phyloP scores from a whole-genome alignment of 139 green algal genomes.

The Raphidocelis subcapitata region DNA sequence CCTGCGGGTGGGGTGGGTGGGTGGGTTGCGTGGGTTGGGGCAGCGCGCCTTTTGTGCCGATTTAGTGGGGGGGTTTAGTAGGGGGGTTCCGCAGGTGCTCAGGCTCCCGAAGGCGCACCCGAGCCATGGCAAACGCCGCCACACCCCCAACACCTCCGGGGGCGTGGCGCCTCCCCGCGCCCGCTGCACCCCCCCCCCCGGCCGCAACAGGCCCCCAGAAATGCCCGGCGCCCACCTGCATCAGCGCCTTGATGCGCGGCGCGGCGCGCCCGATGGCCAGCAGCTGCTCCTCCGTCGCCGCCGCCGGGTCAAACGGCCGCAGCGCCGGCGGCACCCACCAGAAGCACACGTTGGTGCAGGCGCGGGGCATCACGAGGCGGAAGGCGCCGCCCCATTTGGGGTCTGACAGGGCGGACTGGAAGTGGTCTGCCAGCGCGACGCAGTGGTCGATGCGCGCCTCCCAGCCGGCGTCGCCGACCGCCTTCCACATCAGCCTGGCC shows the following conservation, averaged over 20 bases:
- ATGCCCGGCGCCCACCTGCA: constrained; percentile 3
- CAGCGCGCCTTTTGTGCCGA: too few species aligned
- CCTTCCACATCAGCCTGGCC: constrained; percentile 6
- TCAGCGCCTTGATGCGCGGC: constrained; percentile 7
- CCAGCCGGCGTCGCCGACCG: constrained; percentile 7
- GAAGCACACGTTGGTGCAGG: constrained; percentile 9
- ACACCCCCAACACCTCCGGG: too few species aligned
- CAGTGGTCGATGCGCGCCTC: constrained; percentile 1
- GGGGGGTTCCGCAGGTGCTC: too few species aligned
- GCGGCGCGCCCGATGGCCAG: not conserved
- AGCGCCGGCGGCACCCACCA: constrained; percentile 4
- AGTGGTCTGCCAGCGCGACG: not conserved
- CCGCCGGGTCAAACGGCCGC: not conserved
- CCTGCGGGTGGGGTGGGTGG: too few species aligned
- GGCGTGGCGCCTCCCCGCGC: too few species aligned
- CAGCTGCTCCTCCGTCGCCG: not conserved
- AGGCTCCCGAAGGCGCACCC: too few species aligned
- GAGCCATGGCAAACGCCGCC: too few species aligned
- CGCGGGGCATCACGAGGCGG: not conserved
- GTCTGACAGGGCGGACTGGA: not conserved
- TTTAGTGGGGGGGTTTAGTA: too few species aligned
- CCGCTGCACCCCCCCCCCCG: too few species aligned
- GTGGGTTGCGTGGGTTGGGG: too few species aligned
- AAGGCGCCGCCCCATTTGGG: not conserved
- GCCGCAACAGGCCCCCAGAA: too few species aligned